Evolutionary conservation across 2,329 filamentous ascomycete species (phyloP).

Genomic region (Cladosporium sp.): DNA sequence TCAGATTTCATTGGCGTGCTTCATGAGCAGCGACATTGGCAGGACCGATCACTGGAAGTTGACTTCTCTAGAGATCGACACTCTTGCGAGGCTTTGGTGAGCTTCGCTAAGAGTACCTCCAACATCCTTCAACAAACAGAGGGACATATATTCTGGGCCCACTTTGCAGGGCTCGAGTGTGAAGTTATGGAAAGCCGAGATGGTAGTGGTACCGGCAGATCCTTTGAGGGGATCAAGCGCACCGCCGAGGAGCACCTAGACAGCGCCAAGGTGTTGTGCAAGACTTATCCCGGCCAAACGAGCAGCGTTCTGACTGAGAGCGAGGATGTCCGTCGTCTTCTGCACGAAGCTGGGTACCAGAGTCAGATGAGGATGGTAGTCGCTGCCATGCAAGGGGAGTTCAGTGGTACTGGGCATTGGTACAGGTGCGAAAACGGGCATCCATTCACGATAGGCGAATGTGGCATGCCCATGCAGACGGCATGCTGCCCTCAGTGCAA

Average conservation of each 20-base stretch:
- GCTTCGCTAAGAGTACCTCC: conserved; percentile 32
- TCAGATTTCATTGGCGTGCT: conserved; percentile 38
- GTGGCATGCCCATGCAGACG: conserved; percentile 57
- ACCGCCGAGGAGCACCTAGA: conserved; percentile 26
- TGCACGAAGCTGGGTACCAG: conserved; percentile 44
- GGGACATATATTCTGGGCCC: conserved; percentile 48
- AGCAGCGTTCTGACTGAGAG: conserved; percentile 42
- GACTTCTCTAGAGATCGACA: conserved; percentile 34
- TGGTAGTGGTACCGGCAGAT: conserved; percentile 3
- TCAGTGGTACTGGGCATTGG: conserved; percentile 53
- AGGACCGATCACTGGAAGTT: conserved; percentile 17
- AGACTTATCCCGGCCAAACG: conserved; percentile 24
- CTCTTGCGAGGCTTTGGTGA: conserved; percentile 40
- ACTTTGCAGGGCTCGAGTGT: conserved; percentile 45
- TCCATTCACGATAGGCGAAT: conserved; percentile 37
- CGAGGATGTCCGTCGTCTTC: conserved; percentile 40
- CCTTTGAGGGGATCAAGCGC: conserved; percentile 20
- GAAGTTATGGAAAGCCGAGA: conserved; percentile 15
- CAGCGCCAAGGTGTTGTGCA: conserved; percentile 25
- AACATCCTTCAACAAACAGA: conserved; percentile 46
- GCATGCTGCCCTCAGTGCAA: conserved; percentile 62
- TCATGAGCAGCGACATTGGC: conserved; percentile 9
- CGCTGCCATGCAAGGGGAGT: conserved; percentile 44
- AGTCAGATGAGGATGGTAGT: conserved; percentile 51
- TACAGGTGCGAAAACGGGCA: conserved; percentile 56